These are phyloP conservation scores for Hortaea werneckii DNA, from an alignment of 2,329 filamentous ascomycete species.

Conservation along the genomic window DNA sequence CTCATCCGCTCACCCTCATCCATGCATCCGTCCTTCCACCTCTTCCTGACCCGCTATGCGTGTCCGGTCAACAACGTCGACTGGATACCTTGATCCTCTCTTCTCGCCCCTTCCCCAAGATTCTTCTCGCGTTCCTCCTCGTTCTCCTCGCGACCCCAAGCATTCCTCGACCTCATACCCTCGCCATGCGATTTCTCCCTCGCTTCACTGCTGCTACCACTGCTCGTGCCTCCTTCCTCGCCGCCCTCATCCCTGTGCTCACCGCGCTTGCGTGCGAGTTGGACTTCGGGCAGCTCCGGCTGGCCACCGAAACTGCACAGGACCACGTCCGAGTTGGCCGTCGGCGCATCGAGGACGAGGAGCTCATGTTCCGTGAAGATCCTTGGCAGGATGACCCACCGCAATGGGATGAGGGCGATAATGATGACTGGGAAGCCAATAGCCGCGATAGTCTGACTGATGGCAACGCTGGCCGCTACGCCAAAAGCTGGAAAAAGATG, in stretches of 20 bases:
- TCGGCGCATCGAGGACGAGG: conserved; percentile 42
- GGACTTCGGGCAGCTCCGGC: conserved; percentile 30
- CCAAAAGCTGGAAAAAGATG: conserved; percentile 42
- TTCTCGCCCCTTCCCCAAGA: conserved; percentile 6
- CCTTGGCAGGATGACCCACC: conserved; percentile 40
- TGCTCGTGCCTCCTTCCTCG: conserved; percentile 8
- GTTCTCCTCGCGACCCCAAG: conserved; percentile 14
- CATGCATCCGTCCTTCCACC: neutral
- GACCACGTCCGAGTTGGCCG: conserved; percentile 44
- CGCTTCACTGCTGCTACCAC: conserved; percentile 8
- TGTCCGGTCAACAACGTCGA: conserved; percentile 17
- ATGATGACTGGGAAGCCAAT: conserved; percentile 52
- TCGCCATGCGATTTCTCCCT: conserved; percentile 2
- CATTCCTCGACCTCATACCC: conserved; percentile 13
- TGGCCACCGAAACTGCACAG: conserved; percentile 43
- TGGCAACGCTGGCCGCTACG: conserved; percentile 45
- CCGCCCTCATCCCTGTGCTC: conserved; percentile 15
- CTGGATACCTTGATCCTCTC: conserved; percentile 10
- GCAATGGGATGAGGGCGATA: conserved; percentile 44
- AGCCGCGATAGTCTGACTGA: conserved; percentile 50
- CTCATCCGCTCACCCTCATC: neutral
- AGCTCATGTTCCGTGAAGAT: conserved; percentile 43
- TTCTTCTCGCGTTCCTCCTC: conserved; percentile 8
- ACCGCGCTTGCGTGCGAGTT: conserved; percentile 15
- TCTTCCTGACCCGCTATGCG: conserved; percentile 1